Evolutionary conservation across 441 rosid genomes (phyloP).

Genomic region (Lagerstroemia fauriei): DNA sequence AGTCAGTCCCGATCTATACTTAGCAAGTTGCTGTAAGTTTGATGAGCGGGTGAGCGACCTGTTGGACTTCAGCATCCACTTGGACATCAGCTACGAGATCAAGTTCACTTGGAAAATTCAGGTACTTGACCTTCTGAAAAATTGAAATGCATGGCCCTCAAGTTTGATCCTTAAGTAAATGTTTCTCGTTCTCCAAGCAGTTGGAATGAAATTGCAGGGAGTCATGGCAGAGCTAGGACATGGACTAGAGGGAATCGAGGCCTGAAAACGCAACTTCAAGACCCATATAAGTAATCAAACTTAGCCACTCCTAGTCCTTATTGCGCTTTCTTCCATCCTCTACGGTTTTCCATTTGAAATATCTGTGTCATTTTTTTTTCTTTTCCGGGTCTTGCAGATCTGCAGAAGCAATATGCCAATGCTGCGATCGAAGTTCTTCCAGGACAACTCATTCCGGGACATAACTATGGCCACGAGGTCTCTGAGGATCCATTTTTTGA

Average conservation of each 20-base stretch:
- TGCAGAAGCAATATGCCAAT: constrained; percentile 90
- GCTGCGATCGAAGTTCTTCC: constrained; percentile 91
- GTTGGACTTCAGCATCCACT: constrained; percentile 89
- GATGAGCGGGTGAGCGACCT: constrained; percentile 85
- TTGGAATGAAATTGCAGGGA: too few species aligned
- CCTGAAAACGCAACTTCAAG: constrained; percentile 76
- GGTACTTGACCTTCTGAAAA: constrained; percentile 38
- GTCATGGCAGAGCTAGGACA: too few species aligned
- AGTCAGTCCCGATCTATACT: too few species aligned
- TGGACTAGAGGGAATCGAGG: constrained; percentile 92
- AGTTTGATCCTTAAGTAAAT: neutral
- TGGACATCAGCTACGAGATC: constrained; percentile 94
- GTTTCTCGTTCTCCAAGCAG: too few species aligned
- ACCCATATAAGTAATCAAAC: constrained; percentile 57
- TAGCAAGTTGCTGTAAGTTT: constrained; percentile 49
- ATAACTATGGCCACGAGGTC: constrained; percentile 66
- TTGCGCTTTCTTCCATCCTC: neutral
- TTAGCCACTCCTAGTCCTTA: neutral
- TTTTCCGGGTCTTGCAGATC: constrained; percentile 46
- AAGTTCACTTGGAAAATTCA: constrained; percentile 98
- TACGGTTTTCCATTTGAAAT: neutral
- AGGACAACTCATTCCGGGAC: constrained; percentile 78
- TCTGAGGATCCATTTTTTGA: neutral
- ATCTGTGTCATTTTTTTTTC: neutral
- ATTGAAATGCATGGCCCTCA: neutral